phyloP scores from a whole-genome alignment of 2,329 filamentous ascomycete genomes.

The Botrytis byssoidea region DNA sequence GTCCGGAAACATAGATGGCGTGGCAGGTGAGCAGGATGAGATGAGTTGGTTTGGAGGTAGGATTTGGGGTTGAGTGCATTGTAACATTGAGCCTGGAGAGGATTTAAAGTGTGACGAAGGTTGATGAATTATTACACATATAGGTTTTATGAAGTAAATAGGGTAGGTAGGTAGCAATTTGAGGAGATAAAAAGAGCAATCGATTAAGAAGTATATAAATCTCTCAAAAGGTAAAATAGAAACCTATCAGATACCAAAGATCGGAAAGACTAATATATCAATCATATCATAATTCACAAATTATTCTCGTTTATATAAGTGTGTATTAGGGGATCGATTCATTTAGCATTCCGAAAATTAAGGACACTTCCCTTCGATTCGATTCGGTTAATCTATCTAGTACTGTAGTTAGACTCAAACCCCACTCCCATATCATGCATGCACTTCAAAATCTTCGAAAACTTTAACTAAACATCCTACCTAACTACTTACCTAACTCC shows the following conservation, averaged over 20 bases:
- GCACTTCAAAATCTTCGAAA: not conserved
- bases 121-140: not conserved
- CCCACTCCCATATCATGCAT: not conserved
- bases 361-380: not conserved
- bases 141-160: not conserved
- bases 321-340: not conserved
- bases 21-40: slow-evolving; percentile 83
- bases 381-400: not conserved
- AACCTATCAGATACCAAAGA: too few species aligned
- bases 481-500: not conserved
- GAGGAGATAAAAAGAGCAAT: not conserved
- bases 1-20: slow-evolving; percentile 68
- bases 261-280: not conserved
- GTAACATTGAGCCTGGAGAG: not conserved
- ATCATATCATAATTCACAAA: not conserved
- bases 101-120: too few species aligned
- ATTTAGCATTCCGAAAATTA: not conserved
- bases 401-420: not conserved
- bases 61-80: not conserved
- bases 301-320: not conserved
- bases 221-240: not conserved
- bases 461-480: not conserved
- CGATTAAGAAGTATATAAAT: not conserved
- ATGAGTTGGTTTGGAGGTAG: slow-evolving; percentile 41
- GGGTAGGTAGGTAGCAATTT: not conserved